Evolutionary conservation across 2,329 filamentous ascomycete genomes (phyloP), one percentile per base, ranked within the genome.

Genomic region (Mollisiaceae sp.): DNA sequence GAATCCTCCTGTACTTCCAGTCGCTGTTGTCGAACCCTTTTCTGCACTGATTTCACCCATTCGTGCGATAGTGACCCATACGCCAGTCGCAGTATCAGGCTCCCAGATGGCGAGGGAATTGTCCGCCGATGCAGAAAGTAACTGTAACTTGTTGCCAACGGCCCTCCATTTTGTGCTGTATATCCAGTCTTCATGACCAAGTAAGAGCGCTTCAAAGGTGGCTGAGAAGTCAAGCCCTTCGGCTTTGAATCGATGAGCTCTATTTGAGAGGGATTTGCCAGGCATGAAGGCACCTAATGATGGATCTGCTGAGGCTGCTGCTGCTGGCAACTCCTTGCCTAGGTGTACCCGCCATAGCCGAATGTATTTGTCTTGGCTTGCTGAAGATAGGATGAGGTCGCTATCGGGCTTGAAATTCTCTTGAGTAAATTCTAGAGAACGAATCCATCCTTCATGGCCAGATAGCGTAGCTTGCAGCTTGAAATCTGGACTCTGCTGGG

Each of bases 121-220:
- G 76, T 99, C 95, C 3, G 95, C 95, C 2, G 95, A 98, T 0
- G 94, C 90, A 1, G 94, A 94, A 3, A 99, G 85, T 9, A 97
- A 85, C 71, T 91, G 92, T 14, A 91, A 82, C 65, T 83, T 86
- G 20, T 68, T 65, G 1, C 65, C 67, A 4, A 64, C 54, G 9
- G 63, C 43, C 76, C 79, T 58, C 77, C 78, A 65, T 81, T 79
- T 15, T 1, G 92, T 89, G 63, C 91, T 96, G 78, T 97, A 98
- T 64, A 99, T 94, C 95, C 95, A 99, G 75, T 99, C 95, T 76
- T 99, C 95, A 75, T 99, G 95, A 9, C 95, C 95, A 2, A 99
- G 86, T 6, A 99, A 85, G 2, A 99, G 82, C 0, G 95, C 95
- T 77, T 99, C 95, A 71, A 99, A 98, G 0, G 93, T 97, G 63